Evolutionary conservation across 1,284 basidiomycete genomes (phyloP).

Genomic region (Melampsora americana): DNA sequence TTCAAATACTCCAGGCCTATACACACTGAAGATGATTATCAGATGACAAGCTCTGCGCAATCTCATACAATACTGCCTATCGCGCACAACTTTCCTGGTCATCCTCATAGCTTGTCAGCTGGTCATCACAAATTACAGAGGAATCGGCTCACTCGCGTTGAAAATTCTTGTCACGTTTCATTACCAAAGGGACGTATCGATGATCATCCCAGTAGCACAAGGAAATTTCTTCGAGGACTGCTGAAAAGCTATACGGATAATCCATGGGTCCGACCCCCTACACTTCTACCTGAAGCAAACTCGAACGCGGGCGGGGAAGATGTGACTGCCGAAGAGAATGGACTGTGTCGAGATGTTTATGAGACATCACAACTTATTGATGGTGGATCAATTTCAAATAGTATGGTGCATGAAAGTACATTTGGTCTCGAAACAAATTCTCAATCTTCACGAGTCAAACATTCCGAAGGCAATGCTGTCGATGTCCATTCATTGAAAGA

Average conservation of each 20-base stretch:
- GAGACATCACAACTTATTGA: background rate
- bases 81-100: too few relatives aligned
- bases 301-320: background rate
- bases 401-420: background rate
- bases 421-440: background rate
- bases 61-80: too few relatives aligned
- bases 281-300: background rate
- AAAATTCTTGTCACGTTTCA: too few relatives aligned
- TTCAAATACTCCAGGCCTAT: conserved; percentile 9
- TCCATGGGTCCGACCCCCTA: conserved; percentile 10
- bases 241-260: conserved; percentile 11
- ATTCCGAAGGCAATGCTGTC: background rate
- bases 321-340: background rate
- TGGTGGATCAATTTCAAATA: background rate
- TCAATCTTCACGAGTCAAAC: background rate
- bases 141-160: too few relatives aligned
- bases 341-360: background rate
- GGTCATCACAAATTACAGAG: too few relatives aligned
- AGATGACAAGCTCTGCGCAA: background rate
- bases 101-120: too few relatives aligned
- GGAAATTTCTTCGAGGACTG: background rate
- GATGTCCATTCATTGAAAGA: background rate
- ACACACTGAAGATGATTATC: conserved; percentile 6
- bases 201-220: conserved; percentile 16
- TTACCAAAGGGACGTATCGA: too few relatives aligned